A percentile compares a stretch with the other conserved stretches of the same genome.
These are phyloP conservation scores for Sergeia podlipaevii DNA, from an alignment of 208 protist genomes.

Conservation along the genomic window DNA sequence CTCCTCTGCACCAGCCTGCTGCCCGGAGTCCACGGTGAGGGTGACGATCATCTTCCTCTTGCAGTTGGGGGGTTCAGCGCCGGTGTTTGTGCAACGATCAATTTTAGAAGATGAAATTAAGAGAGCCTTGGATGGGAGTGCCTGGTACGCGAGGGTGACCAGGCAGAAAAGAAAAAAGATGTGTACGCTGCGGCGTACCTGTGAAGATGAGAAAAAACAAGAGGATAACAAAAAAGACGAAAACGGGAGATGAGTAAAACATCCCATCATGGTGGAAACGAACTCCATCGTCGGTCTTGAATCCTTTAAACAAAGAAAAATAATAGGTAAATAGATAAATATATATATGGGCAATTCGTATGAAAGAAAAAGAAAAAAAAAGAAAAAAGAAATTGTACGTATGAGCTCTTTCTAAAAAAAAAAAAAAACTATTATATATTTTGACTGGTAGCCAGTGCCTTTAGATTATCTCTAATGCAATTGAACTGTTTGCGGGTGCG, in stretches of 20 bases:
- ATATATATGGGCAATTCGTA: too few species aligned
- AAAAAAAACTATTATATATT: too few species aligned
- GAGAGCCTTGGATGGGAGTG: slow-evolving; percentile 8
- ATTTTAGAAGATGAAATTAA: slow-evolving; percentile 66
- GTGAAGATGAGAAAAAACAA: slow-evolving; percentile 1
- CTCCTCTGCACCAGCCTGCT: slow-evolving; percentile 56
- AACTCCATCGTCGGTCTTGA: too few species aligned
- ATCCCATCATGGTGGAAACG: too few species aligned
- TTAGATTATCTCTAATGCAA: too few species aligned
- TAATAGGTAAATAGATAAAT: too few species aligned
- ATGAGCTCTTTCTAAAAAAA: too few species aligned
- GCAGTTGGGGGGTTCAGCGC: slow-evolving; percentile 40
- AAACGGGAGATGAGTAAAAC: too few species aligned
- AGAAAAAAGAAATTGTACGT: slow-evolving; percentile 1
- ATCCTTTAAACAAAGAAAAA: too few species aligned
- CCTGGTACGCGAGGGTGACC: background rate
- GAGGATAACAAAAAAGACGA: slow-evolving; percentile 2
- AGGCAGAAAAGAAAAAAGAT: slow-evolving; percentile 6
- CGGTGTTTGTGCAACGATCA: slow-evolving; percentile 58
- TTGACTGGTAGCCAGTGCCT: too few species aligned
- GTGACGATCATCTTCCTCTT: slow-evolving; percentile 76
- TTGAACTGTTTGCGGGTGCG: too few species aligned
- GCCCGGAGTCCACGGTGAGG: slow-evolving; percentile 60
- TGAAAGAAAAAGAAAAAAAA: slow-evolving; percentile 8
- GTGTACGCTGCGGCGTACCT: background rate